Conservation (phyloP, 371 early-diverging fungal genomes). For the Coemansia sp. region DNA sequence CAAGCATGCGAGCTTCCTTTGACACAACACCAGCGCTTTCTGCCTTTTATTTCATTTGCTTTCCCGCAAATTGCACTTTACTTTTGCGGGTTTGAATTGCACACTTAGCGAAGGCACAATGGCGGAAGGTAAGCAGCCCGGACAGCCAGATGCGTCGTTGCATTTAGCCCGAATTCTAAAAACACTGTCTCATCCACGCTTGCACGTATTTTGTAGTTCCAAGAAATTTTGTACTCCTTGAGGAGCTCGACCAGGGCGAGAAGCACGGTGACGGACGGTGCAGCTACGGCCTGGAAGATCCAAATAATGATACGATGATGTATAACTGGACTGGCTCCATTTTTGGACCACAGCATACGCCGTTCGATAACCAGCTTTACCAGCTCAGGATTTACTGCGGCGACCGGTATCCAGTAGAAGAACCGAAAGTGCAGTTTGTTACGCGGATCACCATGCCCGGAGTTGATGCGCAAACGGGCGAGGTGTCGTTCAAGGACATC, state of each 20-base stretch:
- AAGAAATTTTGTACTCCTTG: slow-evolving; percentile 93
- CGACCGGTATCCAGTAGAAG: slow-evolving; percentile 77
- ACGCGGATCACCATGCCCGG: slow-evolving; percentile 87
- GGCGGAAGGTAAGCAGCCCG: slow-evolving; percentile 7
- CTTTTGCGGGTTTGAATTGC: neutral
- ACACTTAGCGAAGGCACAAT: neutral
- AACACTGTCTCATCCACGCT: neutral
- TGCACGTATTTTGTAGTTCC: slow-evolving; percentile 59
- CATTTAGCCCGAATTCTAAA: too few species aligned
- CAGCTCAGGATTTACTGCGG: slow-evolving; percentile 82
- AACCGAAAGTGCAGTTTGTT: slow-evolving; percentile 79
- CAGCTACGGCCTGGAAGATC: slow-evolving; percentile 89
- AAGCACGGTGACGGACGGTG: slow-evolving; percentile 96
- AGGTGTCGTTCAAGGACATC: slow-evolving; percentile 54
- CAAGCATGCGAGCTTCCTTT: neutral
- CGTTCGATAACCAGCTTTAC: slow-evolving; percentile 94
- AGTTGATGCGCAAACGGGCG: slow-evolving; percentile 79
- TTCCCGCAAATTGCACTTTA: neutral
- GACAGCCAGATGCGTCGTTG: neutral
- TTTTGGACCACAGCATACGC: slow-evolving; percentile 86
- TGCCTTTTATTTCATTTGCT: neutral
- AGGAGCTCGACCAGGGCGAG: slow-evolving; percentile 96
- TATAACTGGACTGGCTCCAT: slow-evolving; percentile 94
- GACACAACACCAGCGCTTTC: neutral
- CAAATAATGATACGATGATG: slow-evolving; percentile 69